Percentiles rank a stretch among this genome's conserved stretches.
Conservation (phyloP, 257 asterid species). For the Solanum piurae region DNA sequence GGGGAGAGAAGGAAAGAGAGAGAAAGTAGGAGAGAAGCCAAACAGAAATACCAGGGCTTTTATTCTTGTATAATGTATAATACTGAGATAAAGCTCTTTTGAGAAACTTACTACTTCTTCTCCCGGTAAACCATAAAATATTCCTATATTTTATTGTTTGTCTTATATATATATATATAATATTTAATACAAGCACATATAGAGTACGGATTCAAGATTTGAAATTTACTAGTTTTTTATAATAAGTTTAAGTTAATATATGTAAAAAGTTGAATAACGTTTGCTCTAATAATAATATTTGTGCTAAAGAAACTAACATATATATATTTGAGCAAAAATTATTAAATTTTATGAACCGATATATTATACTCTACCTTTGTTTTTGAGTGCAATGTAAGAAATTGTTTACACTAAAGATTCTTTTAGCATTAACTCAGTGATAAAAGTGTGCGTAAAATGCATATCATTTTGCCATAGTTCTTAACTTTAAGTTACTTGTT, state of each 20-base stretch:
- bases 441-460: neutral
- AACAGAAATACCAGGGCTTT: slow-evolving; percentile 1
- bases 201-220: neutral
- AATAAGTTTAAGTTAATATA: neutral
- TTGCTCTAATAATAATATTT: neutral
- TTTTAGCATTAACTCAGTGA: neutral
- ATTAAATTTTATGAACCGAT: neutral
- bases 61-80: neutral
- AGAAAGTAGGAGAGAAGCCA: neutral
- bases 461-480: neutral
- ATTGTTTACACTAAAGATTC: neutral
- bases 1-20: neutral
- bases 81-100: neutral
- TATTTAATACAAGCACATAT: neutral
- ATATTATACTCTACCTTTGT: neutral
- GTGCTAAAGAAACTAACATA: neutral
- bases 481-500: neutral
- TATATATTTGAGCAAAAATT: neutral
- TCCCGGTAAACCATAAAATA: slow-evolving; percentile 2
- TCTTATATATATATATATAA: neutral
- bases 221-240: neutral
- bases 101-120: neutral
- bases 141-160: neutral
- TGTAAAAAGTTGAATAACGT: neutral
- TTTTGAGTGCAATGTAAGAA: neutral